phyloP scores from a whole-genome alignment of 1,284 basidiomycete genomes.

The Acaromyces ingoldii region DNA sequence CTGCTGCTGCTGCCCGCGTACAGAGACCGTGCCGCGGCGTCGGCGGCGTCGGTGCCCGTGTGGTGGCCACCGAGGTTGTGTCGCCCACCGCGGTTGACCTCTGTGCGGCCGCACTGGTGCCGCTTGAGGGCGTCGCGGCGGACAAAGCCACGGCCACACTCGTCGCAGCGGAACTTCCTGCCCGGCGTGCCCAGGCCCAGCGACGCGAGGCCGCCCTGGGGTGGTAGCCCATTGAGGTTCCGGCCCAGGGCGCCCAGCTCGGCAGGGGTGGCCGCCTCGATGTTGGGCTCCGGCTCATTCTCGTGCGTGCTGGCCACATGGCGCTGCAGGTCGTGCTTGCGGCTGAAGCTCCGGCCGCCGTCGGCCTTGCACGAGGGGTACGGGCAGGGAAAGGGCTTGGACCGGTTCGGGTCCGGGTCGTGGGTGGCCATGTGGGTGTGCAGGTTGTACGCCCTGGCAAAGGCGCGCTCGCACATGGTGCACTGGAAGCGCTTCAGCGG shows the following conservation, averaged over 20 bases:
- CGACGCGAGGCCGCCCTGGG: constrained; percentile 29
- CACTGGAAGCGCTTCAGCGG: constrained; percentile 43
- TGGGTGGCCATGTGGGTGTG: constrained; percentile 87
- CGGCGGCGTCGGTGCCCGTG: neutral
- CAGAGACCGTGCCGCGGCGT: neutral
- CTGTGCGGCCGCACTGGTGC: constrained; percentile 27
- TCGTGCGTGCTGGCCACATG: constrained; percentile 76
- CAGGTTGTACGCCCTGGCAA: constrained; percentile 81
- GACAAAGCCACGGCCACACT: constrained; percentile 41
- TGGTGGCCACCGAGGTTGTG: neutral
- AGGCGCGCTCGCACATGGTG: constrained; percentile 58
- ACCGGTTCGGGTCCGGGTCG: constrained; percentile 66
- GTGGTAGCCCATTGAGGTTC: too few species aligned
- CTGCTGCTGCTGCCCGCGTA: neutral
- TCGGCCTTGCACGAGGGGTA: constrained; percentile 62
- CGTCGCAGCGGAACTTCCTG: constrained; percentile 45
- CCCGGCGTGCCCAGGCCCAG: constrained; percentile 42
- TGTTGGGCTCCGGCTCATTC: constrained; percentile 39
- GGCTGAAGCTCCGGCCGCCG: constrained; percentile 71
- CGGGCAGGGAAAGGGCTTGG: constrained; percentile 76
- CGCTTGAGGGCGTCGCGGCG: constrained; percentile 41
- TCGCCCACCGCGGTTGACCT: neutral
- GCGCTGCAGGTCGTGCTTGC: constrained; percentile 80
- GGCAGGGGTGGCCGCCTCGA: constrained; percentile 20
- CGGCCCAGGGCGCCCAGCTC: constrained; percentile 12